Evolutionary conservation across 176 grass and related monocot genomes (phyloP), one percentile per base, ranked within the genome.

Genomic region (Avena atlantica): DNA sequence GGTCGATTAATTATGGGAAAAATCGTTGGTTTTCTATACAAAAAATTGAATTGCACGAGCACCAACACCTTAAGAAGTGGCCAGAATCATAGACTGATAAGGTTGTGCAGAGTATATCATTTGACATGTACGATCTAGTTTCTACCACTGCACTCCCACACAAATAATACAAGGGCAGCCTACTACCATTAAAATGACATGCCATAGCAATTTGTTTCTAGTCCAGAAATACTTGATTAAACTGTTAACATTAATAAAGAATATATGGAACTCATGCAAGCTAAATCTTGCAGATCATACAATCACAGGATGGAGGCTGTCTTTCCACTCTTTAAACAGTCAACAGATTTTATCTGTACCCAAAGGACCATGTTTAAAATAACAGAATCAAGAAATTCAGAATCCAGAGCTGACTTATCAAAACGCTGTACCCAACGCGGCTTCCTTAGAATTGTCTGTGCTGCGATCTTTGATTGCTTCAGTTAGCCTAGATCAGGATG

Each of bases 71-170:
- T 9, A n/a, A 45, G 31, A 73, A 12, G 42, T 70, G 64, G 27
- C 27, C 64, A 67, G 25, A 29, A 31, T 25, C 21, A 14, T 29
- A 67, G 16, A 67, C 11, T 67, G n/a, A 61, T 3, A 61, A 61
- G n/a, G 59, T 8, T 61, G 2, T 23, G 59, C n/a, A 23, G 59
- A 24, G n/a, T 61, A 34, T 67, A 67, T 34, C 64, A 31, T 29
- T 73, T 12, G 8, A 40, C 68, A 71, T 71, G 68, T 71, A 71
- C 8, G 29, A 71, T 71, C 13, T 71, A 71, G 63, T 14, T 66
- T 66, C 63, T 66, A 63, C 61, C 61, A 63, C 21, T 63, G 13
- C 76, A 93, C 40, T 66, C 25, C 24, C 63, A 66, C 25, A 15
- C 63, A 31, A 31, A 66, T 13, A 64, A 12, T 66, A 15, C 31